Base-by-base conservation (phyloP, 768 basidiomycete genomes). In the Fomitopsis serialis region DNA sequence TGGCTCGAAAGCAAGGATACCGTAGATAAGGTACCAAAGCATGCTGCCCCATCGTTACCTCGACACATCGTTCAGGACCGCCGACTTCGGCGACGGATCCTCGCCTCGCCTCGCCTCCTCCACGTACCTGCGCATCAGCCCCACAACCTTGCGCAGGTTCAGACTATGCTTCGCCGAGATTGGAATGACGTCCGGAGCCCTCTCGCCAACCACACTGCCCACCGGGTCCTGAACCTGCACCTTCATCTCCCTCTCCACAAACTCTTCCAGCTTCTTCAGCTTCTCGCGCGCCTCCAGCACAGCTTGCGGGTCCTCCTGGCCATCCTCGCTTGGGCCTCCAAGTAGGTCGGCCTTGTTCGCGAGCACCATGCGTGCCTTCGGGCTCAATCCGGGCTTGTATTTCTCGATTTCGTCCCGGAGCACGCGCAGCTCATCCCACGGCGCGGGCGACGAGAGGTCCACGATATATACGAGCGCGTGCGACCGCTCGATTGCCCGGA, bases 331-430 rank as follows among this genome's bases (percentile, higher is more conserved):
- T 3, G 24, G 15, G 0, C 70, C 75, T 1, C 74, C 88, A 2
- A 96, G 78, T 29, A 91, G 66, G 70, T 99, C 97, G 0, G 93
- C 97, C 69, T 99, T 99, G 75, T 98, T 99, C 24, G 92, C 89
- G 17, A 98, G 74, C 37, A 99, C 89, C 65, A 97, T 76, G 23
- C 85, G 77, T 21, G 84, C 87, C 63, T 88, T 83, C 19, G 68
- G 63, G 63, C 87, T 88, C 78, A 98, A 82, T 13, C 87, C 92
- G 2, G 78, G 74, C 64, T 89, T 82, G 66, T 89, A 88, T 61
- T 79, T 81, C 62, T 94, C 90, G 25, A 98, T 72, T 69, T 98
- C 96, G n/a, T 84, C 80, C 21, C 78, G 74, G 12, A 98, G 73
- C 11, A 87, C 76, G 3, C 70, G 62, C 23, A 98, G 74, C 49